Evolutionary conservation across 2,329 filamentous ascomycete species (phyloP).

Genomic region (Epichloe uncinata): DNA sequence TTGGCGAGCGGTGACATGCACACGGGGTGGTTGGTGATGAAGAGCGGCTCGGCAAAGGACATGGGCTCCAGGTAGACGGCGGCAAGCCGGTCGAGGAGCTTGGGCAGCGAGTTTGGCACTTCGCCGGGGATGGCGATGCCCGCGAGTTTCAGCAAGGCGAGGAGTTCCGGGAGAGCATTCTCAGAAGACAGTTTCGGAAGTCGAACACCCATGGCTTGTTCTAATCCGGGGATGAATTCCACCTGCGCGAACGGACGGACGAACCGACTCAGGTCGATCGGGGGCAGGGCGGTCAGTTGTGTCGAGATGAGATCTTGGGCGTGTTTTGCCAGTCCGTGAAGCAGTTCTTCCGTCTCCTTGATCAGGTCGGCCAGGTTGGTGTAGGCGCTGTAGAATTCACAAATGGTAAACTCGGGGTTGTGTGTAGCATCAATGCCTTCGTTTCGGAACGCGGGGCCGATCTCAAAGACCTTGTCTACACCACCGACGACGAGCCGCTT

Average conservation of each 20-base stretch:
- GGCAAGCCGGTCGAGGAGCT: slow-evolving; percentile 70
- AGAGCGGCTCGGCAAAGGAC: slow-evolving; percentile 55
- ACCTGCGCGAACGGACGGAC: slow-evolving; percentile 49
- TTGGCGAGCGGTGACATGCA: slow-evolving; percentile 88
- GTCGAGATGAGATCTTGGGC: slow-evolving; percentile 32
- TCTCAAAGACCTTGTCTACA: slow-evolving; percentile 81
- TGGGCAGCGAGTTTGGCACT: slow-evolving; percentile 44
- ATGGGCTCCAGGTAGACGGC: slow-evolving; percentile 64
- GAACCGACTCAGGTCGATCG: slow-evolving; percentile 35
- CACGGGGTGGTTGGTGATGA: slow-evolving; percentile 81
- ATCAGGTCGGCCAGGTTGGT: slow-evolving; percentile 66
- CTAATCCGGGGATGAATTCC: slow-evolving; percentile 71
- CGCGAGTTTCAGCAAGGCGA: slow-evolving; percentile 39
- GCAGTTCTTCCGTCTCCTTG: slow-evolving; percentile 56
- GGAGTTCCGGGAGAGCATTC: slow-evolving; percentile 45
- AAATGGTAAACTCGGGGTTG: slow-evolving; percentile 95
- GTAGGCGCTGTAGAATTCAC: slow-evolving; percentile 90
- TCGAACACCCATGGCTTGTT: slow-evolving; percentile 48
- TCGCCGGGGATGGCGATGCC: slow-evolving; percentile 52
- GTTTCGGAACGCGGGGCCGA: slow-evolving; percentile 85
- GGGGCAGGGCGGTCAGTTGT: slow-evolving; percentile 31
- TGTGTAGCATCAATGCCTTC: slow-evolving; percentile 85
- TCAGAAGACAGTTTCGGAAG: slow-evolving; percentile 49
- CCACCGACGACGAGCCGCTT: slow-evolving; percentile 86
- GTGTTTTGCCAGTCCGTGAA: slow-evolving; percentile 44